Evolutionary conservation across 2,329 filamentous ascomycete species (phyloP).

Genomic region (Colletotrichum viniferum): DNA sequence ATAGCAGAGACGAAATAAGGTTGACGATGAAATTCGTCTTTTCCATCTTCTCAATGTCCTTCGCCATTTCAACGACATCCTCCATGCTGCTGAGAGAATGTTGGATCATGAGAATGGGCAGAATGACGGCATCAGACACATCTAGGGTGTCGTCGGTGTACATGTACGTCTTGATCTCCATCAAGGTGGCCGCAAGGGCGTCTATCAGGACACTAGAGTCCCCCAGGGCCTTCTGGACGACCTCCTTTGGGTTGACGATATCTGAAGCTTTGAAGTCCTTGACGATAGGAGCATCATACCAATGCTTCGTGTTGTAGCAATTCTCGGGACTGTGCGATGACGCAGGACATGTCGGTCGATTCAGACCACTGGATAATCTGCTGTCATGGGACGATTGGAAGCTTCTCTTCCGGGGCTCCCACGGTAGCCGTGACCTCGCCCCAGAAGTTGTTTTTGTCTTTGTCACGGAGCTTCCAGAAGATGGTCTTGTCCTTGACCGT

Average conservation of each 20-base stretch:
- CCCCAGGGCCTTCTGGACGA: not conserved
- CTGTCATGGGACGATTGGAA: fast-evolving
- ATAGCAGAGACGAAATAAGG: not conserved
- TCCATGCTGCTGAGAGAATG: not conserved
- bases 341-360: not conserved
- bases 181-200: not conserved
- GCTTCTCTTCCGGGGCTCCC: not conserved
- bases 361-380: not conserved
- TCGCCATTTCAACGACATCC: not conserved
- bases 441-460: not conserved
- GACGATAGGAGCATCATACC: not conserved
- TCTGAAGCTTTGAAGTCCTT: not conserved
- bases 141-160: not conserved
- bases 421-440: not conserved
- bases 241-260: not conserved
- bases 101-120: not conserved
- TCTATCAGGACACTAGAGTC: not conserved
- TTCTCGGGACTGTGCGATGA: not conserved
- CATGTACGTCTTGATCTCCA: not conserved
- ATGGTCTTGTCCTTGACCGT: not conserved
- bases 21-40: not conserved
- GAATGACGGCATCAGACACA: not conserved
- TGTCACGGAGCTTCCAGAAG: not conserved
- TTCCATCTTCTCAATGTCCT: not conserved
- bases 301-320: not conserved